These are phyloP conservation scores for Ormosia emarginata DNA, from an alignment of 306 rosid genomes.

Conservation along the genomic window DNA sequence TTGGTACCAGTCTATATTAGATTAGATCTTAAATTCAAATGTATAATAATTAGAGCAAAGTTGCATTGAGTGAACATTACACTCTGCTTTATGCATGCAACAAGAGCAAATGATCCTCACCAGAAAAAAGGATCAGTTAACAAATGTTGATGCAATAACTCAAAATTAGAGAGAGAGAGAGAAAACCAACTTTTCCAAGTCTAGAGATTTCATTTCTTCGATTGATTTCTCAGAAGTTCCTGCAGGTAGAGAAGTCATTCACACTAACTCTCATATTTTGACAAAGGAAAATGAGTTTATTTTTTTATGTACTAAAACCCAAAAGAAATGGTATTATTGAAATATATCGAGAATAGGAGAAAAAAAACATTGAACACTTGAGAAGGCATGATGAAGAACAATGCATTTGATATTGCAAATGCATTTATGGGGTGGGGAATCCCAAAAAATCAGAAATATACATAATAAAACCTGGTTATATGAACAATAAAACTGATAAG, in stretches of 20 bases:
- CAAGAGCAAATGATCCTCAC: background rate
- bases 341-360: background rate
- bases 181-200: constrained; percentile 62
- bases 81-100: background rate
- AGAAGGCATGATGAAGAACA: background rate
- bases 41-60: background rate
- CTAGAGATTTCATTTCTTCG: constrained; percentile 67
- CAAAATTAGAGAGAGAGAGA: background rate
- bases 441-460: background rate
- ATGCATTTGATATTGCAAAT: background rate
- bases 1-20: background rate
- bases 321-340: background rate
- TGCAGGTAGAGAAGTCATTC: constrained; percentile 37
- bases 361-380: background rate
- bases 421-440: background rate
- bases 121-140: background rate
- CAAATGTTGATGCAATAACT: background rate
- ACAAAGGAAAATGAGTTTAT: background rate
- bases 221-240: constrained; percentile 56
- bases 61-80: background rate
- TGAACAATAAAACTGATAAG: constrained; percentile 23
- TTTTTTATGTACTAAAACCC: background rate
- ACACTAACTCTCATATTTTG: constrained; percentile 14
- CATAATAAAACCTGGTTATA: background rate
- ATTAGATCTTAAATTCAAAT: background rate